These are phyloP conservation scores for Papiliotrema fonsecae DNA, from an alignment of 1,284 basidiomycete species.

Conservation along the genomic window DNA sequence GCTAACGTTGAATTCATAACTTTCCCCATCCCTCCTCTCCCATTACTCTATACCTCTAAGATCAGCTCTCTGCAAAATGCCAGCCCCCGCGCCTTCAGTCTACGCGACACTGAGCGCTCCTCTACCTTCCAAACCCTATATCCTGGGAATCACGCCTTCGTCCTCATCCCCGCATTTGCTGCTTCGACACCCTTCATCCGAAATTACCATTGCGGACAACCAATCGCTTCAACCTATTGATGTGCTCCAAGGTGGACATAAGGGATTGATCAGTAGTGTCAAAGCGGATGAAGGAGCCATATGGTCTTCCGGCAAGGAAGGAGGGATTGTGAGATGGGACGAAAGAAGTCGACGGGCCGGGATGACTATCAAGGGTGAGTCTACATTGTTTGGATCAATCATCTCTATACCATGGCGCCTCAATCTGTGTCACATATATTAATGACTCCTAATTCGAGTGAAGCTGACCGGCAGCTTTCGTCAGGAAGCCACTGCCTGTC, in stretches of 20 bases:
- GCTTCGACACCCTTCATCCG: constrained; percentile 39
- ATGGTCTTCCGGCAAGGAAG: constrained; percentile 44
- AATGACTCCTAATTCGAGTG: not conserved
- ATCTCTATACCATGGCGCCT: not conserved
- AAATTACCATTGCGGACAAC: constrained; percentile 40
- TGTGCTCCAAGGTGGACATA: constrained; percentile 33
- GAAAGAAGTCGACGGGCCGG: constrained; percentile 35
- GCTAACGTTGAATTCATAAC: not conserved
- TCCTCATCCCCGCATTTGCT: constrained; percentile 36
- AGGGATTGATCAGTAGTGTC: constrained; percentile 29
- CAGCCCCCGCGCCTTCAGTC: constrained; percentile 29
- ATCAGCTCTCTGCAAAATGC: constrained; percentile 24
- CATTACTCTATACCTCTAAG: not conserved
- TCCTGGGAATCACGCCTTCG: constrained; percentile 42
- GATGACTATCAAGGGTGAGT: constrained; percentile 40
- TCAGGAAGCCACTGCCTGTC: constrained; percentile 43
- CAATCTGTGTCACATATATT: no score
- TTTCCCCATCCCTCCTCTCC: not conserved
- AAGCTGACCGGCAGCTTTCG: constrained; percentile 25
- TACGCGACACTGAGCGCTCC: constrained; percentile 35
- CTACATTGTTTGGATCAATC: not conserved
- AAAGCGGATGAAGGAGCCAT: constrained; percentile 29
- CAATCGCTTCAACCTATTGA: constrained; percentile 41
- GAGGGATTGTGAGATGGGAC: constrained; percentile 43
- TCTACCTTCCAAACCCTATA: constrained; percentile 33